phyloP scores from a whole-genome alignment of 352 stramenopile genomes.

The Pythium brachiatum region DNA sequence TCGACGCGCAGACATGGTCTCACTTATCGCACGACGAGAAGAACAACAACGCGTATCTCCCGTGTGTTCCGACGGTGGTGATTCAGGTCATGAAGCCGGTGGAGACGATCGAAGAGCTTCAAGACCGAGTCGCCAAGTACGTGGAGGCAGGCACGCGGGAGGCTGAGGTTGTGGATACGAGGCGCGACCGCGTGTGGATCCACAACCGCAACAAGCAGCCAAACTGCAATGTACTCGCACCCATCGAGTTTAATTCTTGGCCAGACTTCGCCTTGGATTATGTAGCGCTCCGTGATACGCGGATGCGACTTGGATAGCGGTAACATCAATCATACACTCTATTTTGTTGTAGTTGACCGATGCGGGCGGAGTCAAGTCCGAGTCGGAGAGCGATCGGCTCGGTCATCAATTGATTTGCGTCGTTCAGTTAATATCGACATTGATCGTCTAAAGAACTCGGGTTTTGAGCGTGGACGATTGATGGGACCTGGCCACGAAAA shows the following conservation, averaged over 20 bases:
- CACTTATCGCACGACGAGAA: conserved; percentile 11
- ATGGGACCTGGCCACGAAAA: too few species aligned
- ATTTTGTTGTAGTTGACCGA: too few species aligned
- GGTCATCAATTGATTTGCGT: too few species aligned
- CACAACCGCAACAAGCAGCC: conserved; percentile 23
- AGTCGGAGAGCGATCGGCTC: too few species aligned
- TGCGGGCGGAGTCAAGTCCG: too few species aligned
- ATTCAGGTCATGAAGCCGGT: conserved; percentile 21
- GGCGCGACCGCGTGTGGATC: conserved; percentile 25
- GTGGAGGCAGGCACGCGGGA: conserved; percentile 29
- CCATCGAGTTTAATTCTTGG: conserved; percentile 34
- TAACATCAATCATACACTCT: too few species aligned
- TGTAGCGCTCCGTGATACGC: conserved; percentile 16
- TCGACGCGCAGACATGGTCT: conserved; percentile 14
- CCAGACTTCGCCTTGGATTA: conserved; percentile 32
- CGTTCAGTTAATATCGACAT: too few species aligned
- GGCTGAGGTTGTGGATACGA: conserved; percentile 27
- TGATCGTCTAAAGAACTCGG: too few species aligned
- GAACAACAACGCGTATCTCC: neutral
- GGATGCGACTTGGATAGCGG: too few species aligned
- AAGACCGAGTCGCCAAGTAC: conserved; percentile 25
- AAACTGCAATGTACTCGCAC: conserved; percentile 16
- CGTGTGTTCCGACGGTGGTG: conserved; percentile 17
- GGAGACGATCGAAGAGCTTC: conserved; percentile 19
- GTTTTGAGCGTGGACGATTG: too few species aligned